Conservation (phyloP, 192 early-diverging fungal species). For the Glomus cerebriforme region DNA sequence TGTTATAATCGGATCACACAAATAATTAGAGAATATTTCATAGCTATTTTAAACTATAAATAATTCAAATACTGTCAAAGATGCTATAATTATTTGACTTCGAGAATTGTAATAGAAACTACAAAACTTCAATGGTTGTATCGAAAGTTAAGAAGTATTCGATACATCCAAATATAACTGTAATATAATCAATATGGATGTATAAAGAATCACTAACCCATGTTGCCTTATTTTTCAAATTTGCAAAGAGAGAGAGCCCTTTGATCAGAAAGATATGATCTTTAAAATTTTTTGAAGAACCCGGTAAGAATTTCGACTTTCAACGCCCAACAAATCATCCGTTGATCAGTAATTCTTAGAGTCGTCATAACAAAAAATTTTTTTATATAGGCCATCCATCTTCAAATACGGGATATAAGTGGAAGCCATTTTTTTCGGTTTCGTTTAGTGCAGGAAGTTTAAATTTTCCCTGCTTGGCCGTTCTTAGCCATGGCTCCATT, state of each 20-base stretch:
- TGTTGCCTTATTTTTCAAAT: slow-evolving; percentile 11
- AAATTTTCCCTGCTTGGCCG: background rate
- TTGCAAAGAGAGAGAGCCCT: background rate
- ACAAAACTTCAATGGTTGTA: background rate
- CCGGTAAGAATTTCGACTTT: background rate
- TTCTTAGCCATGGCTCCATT: slow-evolving; percentile 47
- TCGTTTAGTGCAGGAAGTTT: background rate
- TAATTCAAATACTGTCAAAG: background rate
- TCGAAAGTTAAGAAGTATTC: background rate
- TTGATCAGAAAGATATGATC: background rate
- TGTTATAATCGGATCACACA: background rate
- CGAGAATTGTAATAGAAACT: background rate
- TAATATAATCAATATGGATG: background rate
- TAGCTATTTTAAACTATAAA: background rate
- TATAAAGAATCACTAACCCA: slow-evolving; percentile 24
- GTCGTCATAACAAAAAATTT: slow-evolving; percentile 3
- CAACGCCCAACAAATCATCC: background rate
- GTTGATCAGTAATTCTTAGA: background rate
- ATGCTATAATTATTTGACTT: background rate
- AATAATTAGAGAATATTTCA: background rate
- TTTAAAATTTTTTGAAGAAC: background rate
- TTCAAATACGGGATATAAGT: background rate
- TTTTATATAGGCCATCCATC: background rate
- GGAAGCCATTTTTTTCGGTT: background rate
- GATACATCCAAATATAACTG: background rate